These are phyloP conservation scores for Myriosclerotinia scirpicola DNA, from an alignment of 2,329 filamentous ascomycete species.

Conservation along the genomic window DNA sequence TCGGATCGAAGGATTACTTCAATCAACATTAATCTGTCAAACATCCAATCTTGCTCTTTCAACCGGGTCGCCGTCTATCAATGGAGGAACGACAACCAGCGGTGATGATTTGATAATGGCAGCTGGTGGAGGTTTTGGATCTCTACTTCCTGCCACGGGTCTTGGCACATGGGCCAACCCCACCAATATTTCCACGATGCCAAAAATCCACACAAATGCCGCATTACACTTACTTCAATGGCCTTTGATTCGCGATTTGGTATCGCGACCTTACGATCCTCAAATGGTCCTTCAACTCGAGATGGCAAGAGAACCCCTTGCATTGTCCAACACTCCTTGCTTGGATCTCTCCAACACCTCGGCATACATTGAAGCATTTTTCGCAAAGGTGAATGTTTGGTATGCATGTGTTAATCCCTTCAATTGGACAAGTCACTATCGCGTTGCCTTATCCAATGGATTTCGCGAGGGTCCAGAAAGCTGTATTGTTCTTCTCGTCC, in stretches of 20 bases:
- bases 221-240: conserved; percentile 77
- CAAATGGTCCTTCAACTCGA: conserved; percentile 80
- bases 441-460: conserved; percentile 70
- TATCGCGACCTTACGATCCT: conserved; percentile 75
- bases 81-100: conserved; percentile 61
- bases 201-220: conserved; percentile 79
- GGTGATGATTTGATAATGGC: conserved; percentile 55
- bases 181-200: conserved; percentile 80
- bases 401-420: conserved; percentile 84
- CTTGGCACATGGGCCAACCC: conserved; percentile 69
- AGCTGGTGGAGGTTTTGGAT: conserved; percentile 48
- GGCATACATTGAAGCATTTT: conserved; percentile 76
- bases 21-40: conserved; percentile 60
- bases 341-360: conserved; percentile 73
- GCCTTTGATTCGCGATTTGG: conserved; percentile 76
- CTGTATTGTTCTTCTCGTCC: conserved; percentile 76
- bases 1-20: conserved; percentile 76
- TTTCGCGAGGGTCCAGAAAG: conserved; percentile 79
- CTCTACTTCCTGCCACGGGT: conserved; percentile 60
- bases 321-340: conserved; percentile 61
- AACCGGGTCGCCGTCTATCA: conserved; percentile 64
- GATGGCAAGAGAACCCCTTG: conserved; percentile 75
- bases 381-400: conserved; percentile 79
- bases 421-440: conserved; percentile 75
- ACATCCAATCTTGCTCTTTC: conserved; percentile 55